These are phyloP conservation scores for Triticum timopheevii DNA, from an alignment of 176 grass and related monocot genomes.

Conservation along the genomic window DNA sequence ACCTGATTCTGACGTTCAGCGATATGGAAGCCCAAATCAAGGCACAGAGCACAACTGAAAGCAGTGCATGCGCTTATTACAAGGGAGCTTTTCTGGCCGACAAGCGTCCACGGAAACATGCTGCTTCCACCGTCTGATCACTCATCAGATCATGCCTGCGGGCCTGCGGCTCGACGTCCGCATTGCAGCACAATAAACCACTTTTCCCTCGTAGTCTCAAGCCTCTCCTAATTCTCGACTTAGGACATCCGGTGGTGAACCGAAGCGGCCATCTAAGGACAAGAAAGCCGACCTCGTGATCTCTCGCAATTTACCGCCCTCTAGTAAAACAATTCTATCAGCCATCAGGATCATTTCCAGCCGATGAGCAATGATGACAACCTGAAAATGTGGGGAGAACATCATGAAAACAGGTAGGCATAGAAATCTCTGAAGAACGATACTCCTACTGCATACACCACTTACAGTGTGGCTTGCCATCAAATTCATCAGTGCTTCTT, in stretches of 20 bases:
- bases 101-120: background rate
- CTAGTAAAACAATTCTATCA: constrained; percentile 66
- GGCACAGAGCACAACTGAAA: background rate
- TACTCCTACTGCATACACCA: background rate
- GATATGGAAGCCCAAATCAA: background rate
- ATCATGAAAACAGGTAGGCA: background rate
- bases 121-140: background rate
- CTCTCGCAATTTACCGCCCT: constrained; percentile 46
- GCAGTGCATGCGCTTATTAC: background rate
- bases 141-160: background rate
- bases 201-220: background rate
- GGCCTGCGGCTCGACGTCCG: background rate
- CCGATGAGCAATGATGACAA: constrained; percentile 68
- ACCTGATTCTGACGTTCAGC: background rate
- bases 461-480: constrained; percentile 50
- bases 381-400: constrained; percentile 36
- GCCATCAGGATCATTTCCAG: constrained; percentile 71
- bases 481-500: constrained; percentile 59
- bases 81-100: background rate
- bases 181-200: background rate
- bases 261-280: constrained; percentile 23
- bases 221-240: constrained; percentile 13
- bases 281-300: constrained; percentile 51
- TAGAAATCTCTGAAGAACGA: background rate
- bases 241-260: background rate